Evolutionary conservation across 306 rosid species (phyloP), one percentile per base, ranked within the genome.

Genomic region (Vigna hirtella): DNA sequence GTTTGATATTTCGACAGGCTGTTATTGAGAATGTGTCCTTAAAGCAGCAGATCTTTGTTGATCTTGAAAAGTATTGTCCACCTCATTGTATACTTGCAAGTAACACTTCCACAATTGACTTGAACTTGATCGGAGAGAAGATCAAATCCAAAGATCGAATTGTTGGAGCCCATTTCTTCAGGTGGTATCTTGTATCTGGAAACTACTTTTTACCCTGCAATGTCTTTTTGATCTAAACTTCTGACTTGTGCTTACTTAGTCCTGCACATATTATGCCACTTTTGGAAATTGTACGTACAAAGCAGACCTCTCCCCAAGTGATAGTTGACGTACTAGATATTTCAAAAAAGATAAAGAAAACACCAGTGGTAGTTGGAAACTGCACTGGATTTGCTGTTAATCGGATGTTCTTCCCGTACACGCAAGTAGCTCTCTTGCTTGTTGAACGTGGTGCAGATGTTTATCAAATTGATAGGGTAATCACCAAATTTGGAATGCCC

Each of bases 191-290:
- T 22, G 51, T 73, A 40, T 48, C 69, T 45, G 16, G 9, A 36
- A 52, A 66, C 34, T 53, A 17, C 30, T 47, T 13, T 47, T 28
- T 79, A 47, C 9, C 15, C 50, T 12, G 50, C 16, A 11, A 12
- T 11, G 1, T 45, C 50, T 45, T 45, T 70, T 77, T 74, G 63
- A 76, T 48, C 40, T 53, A 66, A 75, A 53, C 61, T 38, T 65
- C 20, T 68, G 53, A 77, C 69, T 79, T 72, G 66, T 83, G 81
- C 75, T 75, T 84, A 77, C 86, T 82, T 90, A 95, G 99, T 78
- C 99, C 99, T 6, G 99, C 98, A 34, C 98, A 93, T 75, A 77
- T 95, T 83, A 95, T 95, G 97, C 99, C 99, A 40, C 98, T 95
- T 79, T 66, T 95, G 88, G 99, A 95, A 87, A 87, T 95, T 85